Conservation (phyloP, 2,329 filamentous ascomycete genomes). For the Ilyonectria robusta region DNA sequence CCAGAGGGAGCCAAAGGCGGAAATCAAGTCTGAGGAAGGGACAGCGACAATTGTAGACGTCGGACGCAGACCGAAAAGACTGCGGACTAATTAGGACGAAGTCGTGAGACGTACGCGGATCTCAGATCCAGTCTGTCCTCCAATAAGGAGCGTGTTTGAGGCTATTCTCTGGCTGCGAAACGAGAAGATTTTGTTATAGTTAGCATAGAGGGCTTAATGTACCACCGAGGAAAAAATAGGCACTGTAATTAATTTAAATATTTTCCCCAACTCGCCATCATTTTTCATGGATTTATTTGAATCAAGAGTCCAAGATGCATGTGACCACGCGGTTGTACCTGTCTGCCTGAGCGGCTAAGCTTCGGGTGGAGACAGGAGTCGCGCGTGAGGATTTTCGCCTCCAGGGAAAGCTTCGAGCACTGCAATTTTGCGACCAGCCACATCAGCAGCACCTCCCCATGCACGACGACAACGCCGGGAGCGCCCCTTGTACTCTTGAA, state of each 20-base stretch:
- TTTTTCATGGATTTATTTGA: background rate
- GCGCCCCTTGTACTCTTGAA: constrained; percentile 56
- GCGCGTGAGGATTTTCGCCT: constrained; percentile 51
- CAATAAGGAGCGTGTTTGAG: background rate
- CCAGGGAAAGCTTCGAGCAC: constrained; percentile 47
- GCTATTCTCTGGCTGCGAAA: background rate
- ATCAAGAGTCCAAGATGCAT: background rate
- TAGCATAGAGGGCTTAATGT: too few relatives aligned
- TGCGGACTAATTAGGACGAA: constrained; percentile 44
- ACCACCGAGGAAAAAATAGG: too few relatives aligned
- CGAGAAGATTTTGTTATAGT: background rate
- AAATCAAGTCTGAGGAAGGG: constrained; percentile 37
- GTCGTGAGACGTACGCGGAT: background rate
- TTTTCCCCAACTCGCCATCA: background rate
- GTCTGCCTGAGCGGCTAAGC: constrained; percentile 50
- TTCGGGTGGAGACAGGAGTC: constrained; percentile 41
- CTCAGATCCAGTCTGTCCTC: background rate
- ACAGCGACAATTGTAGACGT: constrained; percentile 28
- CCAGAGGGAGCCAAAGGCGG: background rate
- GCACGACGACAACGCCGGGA: constrained; percentile 53
- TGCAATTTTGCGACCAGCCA: constrained; percentile 50
- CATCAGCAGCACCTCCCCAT: constrained; percentile 52
- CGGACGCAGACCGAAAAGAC: constrained; percentile 46
- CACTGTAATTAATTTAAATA: too few relatives aligned
- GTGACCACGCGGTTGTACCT: background rate